A percentile compares a stretch with the other conserved stretches of the same genome.
These are phyloP conservation scores for Ogataea zsoltii DNA, from an alignment of 805 yeast species.

Conservation along the genomic window DNA sequence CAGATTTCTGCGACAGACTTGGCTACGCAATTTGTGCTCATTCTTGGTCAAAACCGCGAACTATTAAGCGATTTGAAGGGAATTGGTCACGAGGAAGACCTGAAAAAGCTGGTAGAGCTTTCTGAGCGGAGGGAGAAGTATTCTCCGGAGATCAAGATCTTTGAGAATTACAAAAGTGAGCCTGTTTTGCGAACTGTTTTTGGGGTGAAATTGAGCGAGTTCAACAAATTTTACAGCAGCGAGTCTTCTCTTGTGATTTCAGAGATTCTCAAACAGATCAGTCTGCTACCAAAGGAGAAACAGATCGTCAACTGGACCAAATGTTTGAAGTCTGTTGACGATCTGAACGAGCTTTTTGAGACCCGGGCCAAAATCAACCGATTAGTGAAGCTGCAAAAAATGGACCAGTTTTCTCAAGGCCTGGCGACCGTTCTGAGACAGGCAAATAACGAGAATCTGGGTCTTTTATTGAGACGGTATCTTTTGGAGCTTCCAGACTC, in stretches of 20 bases:
- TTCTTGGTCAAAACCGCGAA: constrained; percentile 11
- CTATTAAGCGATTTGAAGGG: constrained; percentile 2
- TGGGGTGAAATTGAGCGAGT: constrained; percentile 13
- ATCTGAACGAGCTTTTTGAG: constrained; percentile 15
- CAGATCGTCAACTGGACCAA: constrained; percentile 18
- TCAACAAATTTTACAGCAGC: constrained; percentile 6
- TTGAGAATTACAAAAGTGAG: constrained; percentile 18
- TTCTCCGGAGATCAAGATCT: constrained; percentile 6
- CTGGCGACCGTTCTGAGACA: constrained; percentile 5
- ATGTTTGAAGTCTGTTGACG: constrained; percentile 8
- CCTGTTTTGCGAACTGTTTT: constrained; percentile 10
- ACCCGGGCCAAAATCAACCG: constrained; percentile 15
- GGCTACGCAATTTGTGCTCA: constrained; percentile 8
- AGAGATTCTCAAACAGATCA: constrained; percentile 12
- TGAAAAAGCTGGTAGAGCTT: constrained; percentile 4
- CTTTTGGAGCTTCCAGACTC: constrained; percentile 22
- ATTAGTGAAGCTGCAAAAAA: not conserved
- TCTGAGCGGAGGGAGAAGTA: constrained; percentile 11
- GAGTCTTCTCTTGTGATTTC: constrained; percentile 17
- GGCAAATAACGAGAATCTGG: constrained; percentile 12
- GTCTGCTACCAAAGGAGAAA: constrained; percentile 7
- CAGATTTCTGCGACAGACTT: constrained; percentile 13
- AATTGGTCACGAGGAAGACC: constrained; percentile 7
- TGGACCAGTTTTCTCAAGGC: not conserved
- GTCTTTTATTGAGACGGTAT: constrained; percentile 20